phyloP scores from a whole-genome alignment of 352 stramenopile genomes.

The Pythium grandisporangium region DNA sequence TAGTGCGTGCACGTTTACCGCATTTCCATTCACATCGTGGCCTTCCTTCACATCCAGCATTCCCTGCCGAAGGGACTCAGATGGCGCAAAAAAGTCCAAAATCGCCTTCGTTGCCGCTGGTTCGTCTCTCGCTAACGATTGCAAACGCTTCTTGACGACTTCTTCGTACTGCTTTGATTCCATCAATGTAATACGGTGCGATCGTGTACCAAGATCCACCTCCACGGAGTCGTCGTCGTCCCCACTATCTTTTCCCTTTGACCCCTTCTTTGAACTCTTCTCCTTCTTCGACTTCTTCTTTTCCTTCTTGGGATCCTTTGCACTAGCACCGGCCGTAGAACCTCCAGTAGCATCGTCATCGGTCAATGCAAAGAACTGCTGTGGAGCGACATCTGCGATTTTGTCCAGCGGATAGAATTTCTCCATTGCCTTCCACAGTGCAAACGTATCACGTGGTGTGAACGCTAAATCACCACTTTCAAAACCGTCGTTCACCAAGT shows the following conservation, averaged over 20 bases:
- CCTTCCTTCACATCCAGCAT: constrained; percentile 41
- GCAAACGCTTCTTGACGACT: constrained; percentile 90
- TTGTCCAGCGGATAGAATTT: constrained; percentile 60
- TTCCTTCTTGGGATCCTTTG: constrained; percentile 26
- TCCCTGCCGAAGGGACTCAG: constrained; percentile 49
- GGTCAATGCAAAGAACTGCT: constrained; percentile 89
- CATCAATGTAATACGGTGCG: constrained; percentile 94
- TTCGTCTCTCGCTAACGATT: constrained; percentile 83
- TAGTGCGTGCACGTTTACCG: constrained; percentile 58
- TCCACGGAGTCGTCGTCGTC: constrained; percentile 63
- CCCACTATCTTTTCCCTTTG: constrained; percentile 46
- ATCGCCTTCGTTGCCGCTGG: constrained; percentile 82
- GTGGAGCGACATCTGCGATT: constrained; percentile 90
- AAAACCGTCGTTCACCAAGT: constrained; percentile 77
- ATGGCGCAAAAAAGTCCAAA: constrained; percentile 72
- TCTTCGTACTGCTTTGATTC: constrained; percentile 98
- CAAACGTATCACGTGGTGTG: constrained; percentile 95
- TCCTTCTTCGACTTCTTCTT: constrained; percentile 36
- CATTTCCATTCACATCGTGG: constrained; percentile 42
- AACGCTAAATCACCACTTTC: constrained; percentile 86
- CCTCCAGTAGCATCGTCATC: constrained; percentile 27
- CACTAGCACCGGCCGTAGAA: neutral
- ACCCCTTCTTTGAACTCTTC: constrained; percentile 42
- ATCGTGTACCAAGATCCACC: constrained; percentile 63
- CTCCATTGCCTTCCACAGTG: constrained; percentile 89